A percentile compares a stretch with the other conserved stretches of the same genome.
Conservation (phyloP, 768 basidiomycete species). For the Suillus variegatus region DNA sequence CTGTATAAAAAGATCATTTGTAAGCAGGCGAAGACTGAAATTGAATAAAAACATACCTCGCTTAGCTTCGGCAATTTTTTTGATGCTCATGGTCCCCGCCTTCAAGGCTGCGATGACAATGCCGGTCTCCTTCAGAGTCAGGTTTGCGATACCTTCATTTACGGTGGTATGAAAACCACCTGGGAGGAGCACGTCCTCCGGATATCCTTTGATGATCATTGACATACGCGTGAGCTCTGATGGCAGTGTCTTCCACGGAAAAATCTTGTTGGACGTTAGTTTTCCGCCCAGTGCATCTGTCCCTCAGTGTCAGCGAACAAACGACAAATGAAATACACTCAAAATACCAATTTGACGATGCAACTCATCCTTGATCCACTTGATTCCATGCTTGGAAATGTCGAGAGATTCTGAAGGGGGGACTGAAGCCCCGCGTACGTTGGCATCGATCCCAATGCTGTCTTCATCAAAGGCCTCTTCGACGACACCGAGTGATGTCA, state of each 20-base stretch:
- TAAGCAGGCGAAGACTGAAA: no score
- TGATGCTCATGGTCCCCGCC: background rate
- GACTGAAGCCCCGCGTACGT: background rate
- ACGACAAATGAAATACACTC: background rate
- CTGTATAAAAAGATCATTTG: background rate
- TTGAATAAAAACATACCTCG: background rate
- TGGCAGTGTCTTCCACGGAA: slow-evolving; percentile 6
- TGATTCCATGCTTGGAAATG: background rate
- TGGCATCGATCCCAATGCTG: background rate
- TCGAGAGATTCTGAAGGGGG: background rate
- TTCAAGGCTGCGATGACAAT: background rate
- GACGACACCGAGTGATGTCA: background rate
- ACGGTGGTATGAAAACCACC: background rate
- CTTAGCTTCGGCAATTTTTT: background rate
- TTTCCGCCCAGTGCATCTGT: background rate
- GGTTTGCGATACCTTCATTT: background rate
- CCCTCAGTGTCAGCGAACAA: background rate
- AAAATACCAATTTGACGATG: background rate
- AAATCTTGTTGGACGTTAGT: background rate
- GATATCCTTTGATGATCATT: slow-evolving; percentile 3
- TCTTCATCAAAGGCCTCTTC: background rate
- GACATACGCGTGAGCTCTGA: background rate
- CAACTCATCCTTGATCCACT: background rate
- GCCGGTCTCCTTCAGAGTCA: background rate
- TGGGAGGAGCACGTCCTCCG: background rate